Percentiles rank a stretch among this genome's conserved stretches.
These are phyloP conservation scores for Barbarea vulgaris DNA, from an alignment of 345 rosid genomes.

Conservation along the genomic window DNA sequence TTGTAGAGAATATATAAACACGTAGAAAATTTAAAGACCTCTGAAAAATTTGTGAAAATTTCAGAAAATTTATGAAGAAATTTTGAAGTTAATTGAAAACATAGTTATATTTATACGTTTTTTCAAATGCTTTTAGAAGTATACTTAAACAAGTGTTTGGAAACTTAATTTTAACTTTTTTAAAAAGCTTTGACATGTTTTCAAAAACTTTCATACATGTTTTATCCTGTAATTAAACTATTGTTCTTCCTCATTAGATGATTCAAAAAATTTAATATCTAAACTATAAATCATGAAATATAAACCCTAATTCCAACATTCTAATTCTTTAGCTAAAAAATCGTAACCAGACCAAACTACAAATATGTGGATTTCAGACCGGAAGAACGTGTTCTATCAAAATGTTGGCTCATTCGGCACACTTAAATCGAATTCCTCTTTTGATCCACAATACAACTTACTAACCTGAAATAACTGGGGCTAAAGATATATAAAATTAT, in stretches of 20 bases:
- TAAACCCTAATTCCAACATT: background rate
- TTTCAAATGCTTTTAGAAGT: too few relatives aligned
- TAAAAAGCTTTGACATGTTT: too few relatives aligned
- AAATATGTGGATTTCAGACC: too few relatives aligned
- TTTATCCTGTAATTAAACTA: background rate
- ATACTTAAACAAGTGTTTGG: too few relatives aligned
- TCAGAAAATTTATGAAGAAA: too few relatives aligned
- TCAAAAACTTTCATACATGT: background rate
- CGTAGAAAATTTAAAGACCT: background rate
- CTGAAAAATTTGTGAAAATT: too few relatives aligned
- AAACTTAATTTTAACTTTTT: too few relatives aligned
- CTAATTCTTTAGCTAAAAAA: background rate
- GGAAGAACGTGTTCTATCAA: background rate
- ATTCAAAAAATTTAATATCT: background rate
- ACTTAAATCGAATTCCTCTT: background rate
- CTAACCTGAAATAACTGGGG: background rate
- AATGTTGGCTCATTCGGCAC: background rate
- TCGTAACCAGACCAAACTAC: background rate
- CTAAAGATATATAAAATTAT: background rate
- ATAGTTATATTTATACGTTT: too few relatives aligned
- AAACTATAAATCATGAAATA: background rate
- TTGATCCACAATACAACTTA: background rate
- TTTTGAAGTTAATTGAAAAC: too few relatives aligned
- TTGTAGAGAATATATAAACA: background rate
- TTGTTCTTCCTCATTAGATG: background rate